Conservation (phyloP, 345 rosid genomes). For the Ricinus communis region DNA sequence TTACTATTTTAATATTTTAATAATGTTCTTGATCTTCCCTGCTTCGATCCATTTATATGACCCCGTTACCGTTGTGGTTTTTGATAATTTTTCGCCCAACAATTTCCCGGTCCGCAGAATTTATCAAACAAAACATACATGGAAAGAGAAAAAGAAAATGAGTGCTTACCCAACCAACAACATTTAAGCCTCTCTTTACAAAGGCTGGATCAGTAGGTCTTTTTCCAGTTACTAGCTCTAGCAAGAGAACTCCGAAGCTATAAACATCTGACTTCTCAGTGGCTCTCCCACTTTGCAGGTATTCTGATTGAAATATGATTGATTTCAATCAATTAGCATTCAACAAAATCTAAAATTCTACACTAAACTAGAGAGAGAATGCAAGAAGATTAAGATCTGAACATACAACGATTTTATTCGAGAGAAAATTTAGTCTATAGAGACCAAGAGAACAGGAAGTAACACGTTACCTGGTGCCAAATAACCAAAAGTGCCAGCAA, state of each 20-base stretch:
- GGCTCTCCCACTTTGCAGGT: slow-evolving; percentile 89
- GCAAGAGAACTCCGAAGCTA: slow-evolving; percentile 93
- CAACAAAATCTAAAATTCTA: background rate
- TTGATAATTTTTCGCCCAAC: no score
- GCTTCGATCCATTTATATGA: no score
- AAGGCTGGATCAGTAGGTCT: slow-evolving; percentile 86
- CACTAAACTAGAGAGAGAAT: background rate
- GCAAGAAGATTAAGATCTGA: background rate
- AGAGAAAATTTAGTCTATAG: background rate
- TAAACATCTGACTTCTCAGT: slow-evolving; percentile 93
- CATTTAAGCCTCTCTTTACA: slow-evolving; percentile 79
- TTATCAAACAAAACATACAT: background rate
- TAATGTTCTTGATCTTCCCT: no score
- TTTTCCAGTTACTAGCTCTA: slow-evolving; percentile 86
- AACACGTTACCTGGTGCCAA: slow-evolving; percentile 78
- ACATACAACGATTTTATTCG: no score
- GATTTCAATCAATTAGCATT: background rate
- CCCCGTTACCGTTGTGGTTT: no score
- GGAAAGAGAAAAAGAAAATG: background rate
- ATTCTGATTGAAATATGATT: slow-evolving; percentile 48
- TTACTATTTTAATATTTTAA: no score
- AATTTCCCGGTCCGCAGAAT: no score
- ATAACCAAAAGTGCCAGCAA: slow-evolving; percentile 98
- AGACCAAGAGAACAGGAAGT: background rate
- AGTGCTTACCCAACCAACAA: slow-evolving; percentile 87